Evolutionary conservation across 345 rosid species (phyloP).

Genomic region (Eucalyptus regnans): DNA sequence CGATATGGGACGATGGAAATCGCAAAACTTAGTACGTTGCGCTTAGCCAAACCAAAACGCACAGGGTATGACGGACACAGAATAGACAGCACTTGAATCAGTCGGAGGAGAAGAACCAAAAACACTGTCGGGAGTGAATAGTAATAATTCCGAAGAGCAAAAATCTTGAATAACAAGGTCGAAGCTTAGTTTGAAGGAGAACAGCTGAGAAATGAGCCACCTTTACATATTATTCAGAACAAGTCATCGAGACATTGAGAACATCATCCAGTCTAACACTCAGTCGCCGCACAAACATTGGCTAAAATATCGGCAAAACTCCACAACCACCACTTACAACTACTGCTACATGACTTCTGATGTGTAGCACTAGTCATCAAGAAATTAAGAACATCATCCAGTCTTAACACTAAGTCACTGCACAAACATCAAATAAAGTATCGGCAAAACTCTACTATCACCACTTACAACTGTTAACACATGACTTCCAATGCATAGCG

Average conservation of each 20-base stretch:
- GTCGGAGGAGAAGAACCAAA: not conserved
- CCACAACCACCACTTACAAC: not conserved
- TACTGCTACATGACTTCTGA: not conserved
- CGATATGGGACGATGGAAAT: not conserved
- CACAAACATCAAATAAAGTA: not conserved
- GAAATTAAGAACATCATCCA: not conserved
- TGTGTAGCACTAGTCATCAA: not conserved
- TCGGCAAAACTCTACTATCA: not conserved
- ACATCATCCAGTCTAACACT: not conserved
- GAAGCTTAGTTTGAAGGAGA: not conserved
- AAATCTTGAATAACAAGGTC: not conserved
- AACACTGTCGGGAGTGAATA: not conserved
- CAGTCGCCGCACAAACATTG: not conserved
- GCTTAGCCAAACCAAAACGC: not conserved
- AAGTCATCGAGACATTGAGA: not conserved
- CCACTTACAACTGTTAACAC: not conserved
- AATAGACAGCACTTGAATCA: not conserved
- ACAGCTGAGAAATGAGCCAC: not conserved
- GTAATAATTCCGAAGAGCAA: not conserved
- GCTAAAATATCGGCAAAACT: not conserved
- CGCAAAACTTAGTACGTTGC: not conserved
- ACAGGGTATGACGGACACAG: not conserved
- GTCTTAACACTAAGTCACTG: not conserved
- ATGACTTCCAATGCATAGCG: not conserved
- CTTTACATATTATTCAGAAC: not conserved